phyloP scores from a whole-genome alignment of 108 stramenopile species.

The Stephanodiscus triporus region DNA sequence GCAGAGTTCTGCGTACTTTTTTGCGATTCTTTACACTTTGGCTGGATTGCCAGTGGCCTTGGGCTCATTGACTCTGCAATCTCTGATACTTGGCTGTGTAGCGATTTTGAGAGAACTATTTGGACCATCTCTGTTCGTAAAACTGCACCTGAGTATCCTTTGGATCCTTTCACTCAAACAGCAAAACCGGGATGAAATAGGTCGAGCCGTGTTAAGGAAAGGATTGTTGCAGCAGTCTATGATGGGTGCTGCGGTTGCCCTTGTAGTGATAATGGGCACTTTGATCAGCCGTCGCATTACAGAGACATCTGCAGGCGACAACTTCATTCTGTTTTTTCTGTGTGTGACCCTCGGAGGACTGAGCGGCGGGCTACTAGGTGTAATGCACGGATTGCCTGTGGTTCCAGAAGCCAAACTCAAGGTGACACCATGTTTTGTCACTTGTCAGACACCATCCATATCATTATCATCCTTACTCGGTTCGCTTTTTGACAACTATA shows the following conservation, averaged over 20 bases:
- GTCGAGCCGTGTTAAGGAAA: conserved; percentile 27
- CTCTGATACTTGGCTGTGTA: conserved; percentile 22
- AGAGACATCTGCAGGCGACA: neutral
- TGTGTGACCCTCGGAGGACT: conserved; percentile 32
- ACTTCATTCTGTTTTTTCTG: conserved; percentile 1
- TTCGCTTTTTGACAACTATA: no score
- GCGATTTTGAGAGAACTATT: conserved; percentile 44
- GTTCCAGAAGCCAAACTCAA: conserved; percentile 15
- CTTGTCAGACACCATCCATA: no score
- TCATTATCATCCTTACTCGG: no score
- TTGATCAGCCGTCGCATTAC: conserved; percentile 22
- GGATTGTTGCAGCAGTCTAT: conserved; percentile 36
- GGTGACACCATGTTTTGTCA: no score
- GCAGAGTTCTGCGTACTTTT: conserved; percentile 1
- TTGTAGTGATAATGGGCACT: conserved; percentile 12
- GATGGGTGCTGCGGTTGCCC: conserved; percentile 16
- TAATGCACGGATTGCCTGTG: conserved; percentile 36
- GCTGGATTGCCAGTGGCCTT: conserved; percentile 33
- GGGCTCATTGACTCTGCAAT: conserved; percentile 22
- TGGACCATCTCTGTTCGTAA: conserved; percentile 21
- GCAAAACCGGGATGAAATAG: conserved; percentile 37
- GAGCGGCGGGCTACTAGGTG: conserved; percentile 23
- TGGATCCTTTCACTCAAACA: conserved; percentile 23
- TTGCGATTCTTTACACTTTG: conserved; percentile 29
- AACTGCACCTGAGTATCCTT: conserved; percentile 14